Conservation (phyloP, 2,329 filamentous ascomycete species). For the Huntiella moniliformis region DNA sequence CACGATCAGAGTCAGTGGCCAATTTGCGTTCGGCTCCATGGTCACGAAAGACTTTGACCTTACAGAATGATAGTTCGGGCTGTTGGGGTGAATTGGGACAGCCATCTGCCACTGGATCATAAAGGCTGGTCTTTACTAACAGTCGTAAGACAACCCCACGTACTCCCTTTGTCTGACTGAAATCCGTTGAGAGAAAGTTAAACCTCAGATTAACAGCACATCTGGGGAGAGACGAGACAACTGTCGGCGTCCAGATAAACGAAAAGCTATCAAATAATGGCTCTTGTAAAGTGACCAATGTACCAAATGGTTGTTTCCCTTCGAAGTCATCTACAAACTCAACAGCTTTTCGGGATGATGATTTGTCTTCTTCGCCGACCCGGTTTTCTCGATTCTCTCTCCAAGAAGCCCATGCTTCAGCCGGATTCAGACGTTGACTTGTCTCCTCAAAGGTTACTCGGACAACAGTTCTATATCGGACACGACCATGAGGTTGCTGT, state of each 20-base stretch:
- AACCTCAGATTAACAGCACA: constrained; percentile 83
- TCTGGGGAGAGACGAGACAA: constrained; percentile 30
- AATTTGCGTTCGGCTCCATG: constrained; percentile 90
- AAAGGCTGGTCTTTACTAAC: constrained; percentile 74
- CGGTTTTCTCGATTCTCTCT: constrained; percentile 80
- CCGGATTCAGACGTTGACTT: constrained; percentile 68
- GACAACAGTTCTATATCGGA: constrained; percentile 73
- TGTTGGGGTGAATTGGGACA: constrained; percentile 17
- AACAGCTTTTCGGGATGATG: constrained; percentile 66
- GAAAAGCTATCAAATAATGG: constrained; percentile 89
- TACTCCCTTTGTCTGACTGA: constrained; percentile 95
- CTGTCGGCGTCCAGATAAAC: constrained; percentile 66
- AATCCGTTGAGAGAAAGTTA: constrained; percentile 96
- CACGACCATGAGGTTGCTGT: constrained; percentile 34
- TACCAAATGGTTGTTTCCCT: constrained; percentile 33
- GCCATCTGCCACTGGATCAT: constrained; percentile 16
- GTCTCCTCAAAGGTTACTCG: constrained; percentile 97
- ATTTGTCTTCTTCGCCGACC: constrained; percentile 39
- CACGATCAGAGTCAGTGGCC: constrained; percentile 82
- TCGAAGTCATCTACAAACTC: constrained; percentile 69
- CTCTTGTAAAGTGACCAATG: constrained; percentile 50
- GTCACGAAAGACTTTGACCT: constrained; percentile 91
- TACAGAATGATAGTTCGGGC: constrained; percentile 77
- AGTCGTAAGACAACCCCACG: constrained; percentile 91
- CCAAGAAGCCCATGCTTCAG: constrained; percentile 73